A percentile compares a stretch with the other conserved stretches of the same genome.
phyloP scores from a whole-genome alignment of 306 rosid genomes.

The Prunus mira region DNA sequence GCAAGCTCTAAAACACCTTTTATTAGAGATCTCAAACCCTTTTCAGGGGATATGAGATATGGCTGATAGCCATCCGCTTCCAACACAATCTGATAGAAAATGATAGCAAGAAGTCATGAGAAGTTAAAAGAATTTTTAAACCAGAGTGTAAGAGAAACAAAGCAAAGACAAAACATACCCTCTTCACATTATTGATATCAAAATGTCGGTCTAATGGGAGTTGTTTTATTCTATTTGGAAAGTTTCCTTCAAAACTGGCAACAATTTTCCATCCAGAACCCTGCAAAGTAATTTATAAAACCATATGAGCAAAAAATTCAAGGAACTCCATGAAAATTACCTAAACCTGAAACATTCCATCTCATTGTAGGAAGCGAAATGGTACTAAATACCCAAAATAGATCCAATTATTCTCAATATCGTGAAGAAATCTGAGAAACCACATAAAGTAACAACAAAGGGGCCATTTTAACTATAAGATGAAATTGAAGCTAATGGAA shows the following conservation, averaged over 20 bases:
- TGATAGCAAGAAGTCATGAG: not conserved
- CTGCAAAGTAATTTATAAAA: slow-evolving; percentile 36
- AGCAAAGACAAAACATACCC: slow-evolving; percentile 51
- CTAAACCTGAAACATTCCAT: slow-evolving; percentile 3
- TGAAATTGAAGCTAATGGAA: not conserved
- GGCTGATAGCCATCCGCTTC: slow-evolving; percentile 99
- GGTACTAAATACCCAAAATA: not conserved
- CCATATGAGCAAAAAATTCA: not conserved
- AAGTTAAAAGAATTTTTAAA: slow-evolving; percentile 2
- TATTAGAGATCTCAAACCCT: slow-evolving; percentile 92
- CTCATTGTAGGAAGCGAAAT: not conserved
- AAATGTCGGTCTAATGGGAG: slow-evolving; percentile 93
- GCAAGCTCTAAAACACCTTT: slow-evolving; percentile 98
- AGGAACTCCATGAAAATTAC: not conserved
- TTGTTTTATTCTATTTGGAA: slow-evolving; percentile 95
- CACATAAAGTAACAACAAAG: not conserved
- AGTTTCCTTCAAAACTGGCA: slow-evolving; percentile 91
- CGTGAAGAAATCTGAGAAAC: not conserved
- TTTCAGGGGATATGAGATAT: slow-evolving; percentile 96
- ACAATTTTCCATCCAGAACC: slow-evolving; percentile 99
- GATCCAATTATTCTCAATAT: not conserved
- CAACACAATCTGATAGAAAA: slow-evolving; percentile 72
- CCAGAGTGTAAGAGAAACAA: slow-evolving; percentile 1
- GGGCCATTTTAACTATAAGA: not conserved
- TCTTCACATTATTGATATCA: slow-evolving; percentile 90